phyloP scores from a whole-genome alignment of 495 filamentous ascomycete species.

The Trichoderma reesei region DNA sequence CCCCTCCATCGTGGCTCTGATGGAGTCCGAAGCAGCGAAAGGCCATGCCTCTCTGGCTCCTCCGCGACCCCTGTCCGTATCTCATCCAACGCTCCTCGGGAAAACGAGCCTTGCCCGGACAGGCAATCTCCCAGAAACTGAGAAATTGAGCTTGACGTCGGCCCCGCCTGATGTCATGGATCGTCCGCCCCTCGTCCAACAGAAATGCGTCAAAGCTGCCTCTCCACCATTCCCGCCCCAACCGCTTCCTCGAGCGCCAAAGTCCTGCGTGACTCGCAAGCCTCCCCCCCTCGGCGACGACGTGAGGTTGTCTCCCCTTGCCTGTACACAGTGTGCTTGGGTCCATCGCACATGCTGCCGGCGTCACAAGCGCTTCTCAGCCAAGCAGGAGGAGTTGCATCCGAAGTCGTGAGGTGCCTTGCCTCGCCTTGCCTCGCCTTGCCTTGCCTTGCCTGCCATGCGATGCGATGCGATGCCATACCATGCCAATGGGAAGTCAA shows the following conservation, averaged over 20 bases:
- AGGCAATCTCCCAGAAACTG: constrained; percentile 8
- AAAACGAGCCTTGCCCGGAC: constrained; percentile 7
- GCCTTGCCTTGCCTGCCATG: no score
- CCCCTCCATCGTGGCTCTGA: no score
- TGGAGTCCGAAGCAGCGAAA: neutral
- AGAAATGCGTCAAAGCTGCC: neutral
- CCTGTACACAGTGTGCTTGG: neutral
- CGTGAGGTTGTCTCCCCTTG: neutral
- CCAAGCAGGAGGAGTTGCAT: neutral
- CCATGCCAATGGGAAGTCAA: no score
- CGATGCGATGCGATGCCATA: no score
- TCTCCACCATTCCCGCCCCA: constrained; percentile 7
- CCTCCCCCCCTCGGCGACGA: neutral
- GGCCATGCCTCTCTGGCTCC: neutral
- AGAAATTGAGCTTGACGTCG: constrained; percentile 4
- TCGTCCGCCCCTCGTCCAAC: neutral
- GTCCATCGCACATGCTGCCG: neutral
- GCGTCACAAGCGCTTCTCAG: neutral
- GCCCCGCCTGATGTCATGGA: constrained; percentile 9
- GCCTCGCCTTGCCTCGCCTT: no score
- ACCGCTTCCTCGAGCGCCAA: neutral
- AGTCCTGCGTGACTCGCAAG: constrained; percentile 5
- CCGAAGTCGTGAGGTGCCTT: neutral
- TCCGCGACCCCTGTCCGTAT: neutral
- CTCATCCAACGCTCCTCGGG: neutral